Evolutionary conservation across 768 basidiomycete species (phyloP), one percentile per base, ranked within the genome.

Genomic region (Trametopsis cervina): DNA sequence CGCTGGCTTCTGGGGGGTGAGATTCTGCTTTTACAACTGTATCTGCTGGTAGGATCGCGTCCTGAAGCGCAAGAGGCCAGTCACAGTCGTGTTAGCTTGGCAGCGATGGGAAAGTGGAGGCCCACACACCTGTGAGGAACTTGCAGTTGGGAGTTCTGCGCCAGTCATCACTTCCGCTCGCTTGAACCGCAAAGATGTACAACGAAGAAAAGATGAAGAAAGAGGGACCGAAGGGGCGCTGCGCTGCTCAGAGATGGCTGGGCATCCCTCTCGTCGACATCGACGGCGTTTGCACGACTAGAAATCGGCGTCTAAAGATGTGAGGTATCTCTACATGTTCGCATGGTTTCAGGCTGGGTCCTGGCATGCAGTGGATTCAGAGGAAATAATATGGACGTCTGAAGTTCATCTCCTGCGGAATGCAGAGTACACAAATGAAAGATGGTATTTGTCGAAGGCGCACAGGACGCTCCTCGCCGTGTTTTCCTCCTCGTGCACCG

Each of bases 201-300:
- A 33, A 33, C 9, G 15, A 33, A 33, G 15, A 33, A 33, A 7
- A 33, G 15, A 33, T 15, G 29, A 7, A 15, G 15, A 15, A 33
- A 15, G 7, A 33, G 15, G 29, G 29, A 15, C 15, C 15, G 29
- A 33, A 33, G 15, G 29, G 29, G 29, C 15, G n/a, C 29, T 23
- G 44, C 17, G 39, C n/a, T 20, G 39, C 38, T 51, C 44, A 51
- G 44, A 37, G 24, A 26, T 24, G 38, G 24, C 41, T 47, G 45
- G 51, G 15, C 51, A 47, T 52, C 45, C 29, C 23, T 25, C 6
- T 13, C 45, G 23, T 23, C 51, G 51, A 36, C 45, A 45, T 47
- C 51, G 46, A 42, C 51, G 51, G 46, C 51, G 51, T 40, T 44
- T 51, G 50, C 24, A 29, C 27, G 51, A 52, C 51, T 39, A 27